Evolutionary conservation across 768 basidiomycete genomes (phyloP), one percentile per base, ranked within the genome.

Genomic region (Rubroboletus satanas): DNA sequence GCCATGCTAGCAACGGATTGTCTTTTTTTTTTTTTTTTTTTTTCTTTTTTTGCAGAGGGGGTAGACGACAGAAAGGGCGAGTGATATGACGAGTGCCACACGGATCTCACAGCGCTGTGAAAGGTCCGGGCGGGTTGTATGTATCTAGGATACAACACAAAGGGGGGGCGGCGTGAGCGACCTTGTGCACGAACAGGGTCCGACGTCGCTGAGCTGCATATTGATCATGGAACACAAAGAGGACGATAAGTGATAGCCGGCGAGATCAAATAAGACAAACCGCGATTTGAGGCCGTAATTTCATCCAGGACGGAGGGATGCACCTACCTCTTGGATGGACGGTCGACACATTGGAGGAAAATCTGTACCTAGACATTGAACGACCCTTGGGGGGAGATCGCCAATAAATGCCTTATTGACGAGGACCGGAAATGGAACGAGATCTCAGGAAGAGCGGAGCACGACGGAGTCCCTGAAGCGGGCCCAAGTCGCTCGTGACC

Each of bases 381-480:
- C 37, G 56, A 58, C 43, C 32, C 37, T 54, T 58, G 44, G 56
- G 23, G 51, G 51, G 54, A 49, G 64, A 65, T 65, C 64, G 58
- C 63, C 64, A 55, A 55, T 57, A 49, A 44, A 29, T 51, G 61
- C 39, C 38, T 39, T 66, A 66, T 66, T 63, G 64, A 57, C 49
- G 51, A 39, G 52, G 52, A 45, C 54, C 63, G 56, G 53, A 63
- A 66, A 65, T 65, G 63, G 64, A 56, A 45, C n/a, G 54, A 54
- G 64, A 64, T 64, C 63, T 54, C 41, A 66, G 46, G 52, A 60
- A 63, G 61, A 28, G 51, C 63, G 52, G 58, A 51, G 51, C 28
- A 29, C 33, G 52, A 61, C 58, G 62, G 62, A 54, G 57, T 36
- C 63, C 66, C 65, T 67, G 62, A 62, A 49, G 55, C 47, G 57